phyloP scores from a whole-genome alignment of 164 flowering plant genomes.

The Vitis cinerea region DNA sequence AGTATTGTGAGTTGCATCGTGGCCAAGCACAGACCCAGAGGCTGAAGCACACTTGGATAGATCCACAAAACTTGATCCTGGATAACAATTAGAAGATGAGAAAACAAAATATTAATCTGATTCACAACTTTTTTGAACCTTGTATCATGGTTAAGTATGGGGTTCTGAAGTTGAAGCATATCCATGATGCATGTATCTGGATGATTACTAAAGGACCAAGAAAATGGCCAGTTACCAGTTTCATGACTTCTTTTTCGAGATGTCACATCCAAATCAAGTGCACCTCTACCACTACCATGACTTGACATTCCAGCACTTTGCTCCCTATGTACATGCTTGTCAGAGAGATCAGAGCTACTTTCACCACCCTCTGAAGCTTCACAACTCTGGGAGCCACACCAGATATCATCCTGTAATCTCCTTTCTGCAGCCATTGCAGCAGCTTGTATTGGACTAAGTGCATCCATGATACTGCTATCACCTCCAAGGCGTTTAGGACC shows the following conservation, averaged over 20 bases:
- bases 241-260: conserved; percentile 42
- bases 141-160: conserved; percentile 6
- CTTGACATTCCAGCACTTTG: conserved; percentile 33
- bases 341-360: conserved; percentile 18
- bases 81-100: conserved; percentile 2
- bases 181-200: conserved; percentile 18
- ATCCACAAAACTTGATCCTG: conserved; percentile 17
- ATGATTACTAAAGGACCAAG: conserved; percentile 9
- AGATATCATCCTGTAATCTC: conserved; percentile 82
- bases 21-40: conserved; percentile 10
- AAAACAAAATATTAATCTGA: conserved; percentile 4
- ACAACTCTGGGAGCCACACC: conserved; percentile 77
- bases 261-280: conserved; percentile 11
- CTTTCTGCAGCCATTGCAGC: conserved; percentile 99
- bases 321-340: conserved; percentile 11
- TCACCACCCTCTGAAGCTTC: conserved; percentile 41
- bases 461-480: conserved; percentile 67
- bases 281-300: conserved; percentile 7
- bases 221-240: conserved; percentile 10
- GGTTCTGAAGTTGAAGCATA: conserved; percentile 20
- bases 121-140: conserved; percentile 11
- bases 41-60: conserved; percentile 13
- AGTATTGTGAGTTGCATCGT: conserved; percentile 3
- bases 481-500: conserved; percentile 94
- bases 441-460: conserved; percentile 95